These are phyloP conservation scores for Leccinum cinnamomeum DNA, from an alignment of 1,284 basidiomycete genomes.

Conservation along the genomic window DNA sequence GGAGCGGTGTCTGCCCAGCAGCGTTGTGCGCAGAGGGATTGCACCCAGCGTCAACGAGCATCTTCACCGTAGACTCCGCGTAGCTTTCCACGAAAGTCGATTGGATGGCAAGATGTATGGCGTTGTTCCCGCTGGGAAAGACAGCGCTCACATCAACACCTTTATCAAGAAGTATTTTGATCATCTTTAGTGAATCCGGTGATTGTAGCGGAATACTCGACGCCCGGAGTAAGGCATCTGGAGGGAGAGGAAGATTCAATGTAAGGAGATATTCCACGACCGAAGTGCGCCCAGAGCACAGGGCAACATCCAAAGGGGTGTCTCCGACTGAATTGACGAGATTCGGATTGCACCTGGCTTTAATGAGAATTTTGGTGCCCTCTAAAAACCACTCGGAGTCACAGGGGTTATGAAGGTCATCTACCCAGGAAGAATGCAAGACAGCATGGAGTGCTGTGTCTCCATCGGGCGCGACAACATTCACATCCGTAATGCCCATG, in stretches of 20 bases:
- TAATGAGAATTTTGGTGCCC: not conserved
- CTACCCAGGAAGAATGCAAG: not conserved
- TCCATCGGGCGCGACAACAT: not conserved
- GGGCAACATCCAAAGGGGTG: constrained; percentile 6
- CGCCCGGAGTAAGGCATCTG: constrained; percentile 1
- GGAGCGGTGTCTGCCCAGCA: not conserved
- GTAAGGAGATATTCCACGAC: constrained; percentile 3
- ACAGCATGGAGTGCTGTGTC: not conserved
- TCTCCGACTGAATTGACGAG: not conserved
- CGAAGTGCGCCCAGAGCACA: not conserved
- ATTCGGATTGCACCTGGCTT: not conserved
- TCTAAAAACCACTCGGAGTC: not conserved
- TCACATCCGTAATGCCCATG: not conserved
- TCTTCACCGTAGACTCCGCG: not conserved
- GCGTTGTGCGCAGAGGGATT: not conserved
- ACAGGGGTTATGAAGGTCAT: not conserved
- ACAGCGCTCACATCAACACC: not conserved
- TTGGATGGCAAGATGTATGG: constrained; percentile 1
- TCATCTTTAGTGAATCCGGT: not conserved
- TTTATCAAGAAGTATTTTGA: constrained; percentile 1
- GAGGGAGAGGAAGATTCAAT: not conserved
- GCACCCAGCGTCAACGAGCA: not conserved
- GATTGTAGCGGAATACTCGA: not conserved
- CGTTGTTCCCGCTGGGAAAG: not conserved
- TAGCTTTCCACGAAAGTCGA: no score